Percentiles rank a stretch among this genome's conserved stretches.
Evolutionary conservation across 1,139 yeast genomes (phyloP).

Genomic region (Diutina sp.): DNA sequence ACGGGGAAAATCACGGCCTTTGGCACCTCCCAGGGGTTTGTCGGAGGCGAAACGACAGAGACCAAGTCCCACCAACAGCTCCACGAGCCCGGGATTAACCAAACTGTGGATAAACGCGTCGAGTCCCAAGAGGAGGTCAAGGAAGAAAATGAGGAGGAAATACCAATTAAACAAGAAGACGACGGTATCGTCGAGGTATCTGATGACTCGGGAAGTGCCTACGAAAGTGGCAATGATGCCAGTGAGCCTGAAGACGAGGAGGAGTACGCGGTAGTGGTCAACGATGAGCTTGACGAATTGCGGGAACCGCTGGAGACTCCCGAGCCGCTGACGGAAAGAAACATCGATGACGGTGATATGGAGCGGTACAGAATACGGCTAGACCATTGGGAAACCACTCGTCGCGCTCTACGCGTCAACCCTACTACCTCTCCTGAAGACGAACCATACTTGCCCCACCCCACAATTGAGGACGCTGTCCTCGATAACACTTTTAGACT

Average conservation of each 20-base stretch:
- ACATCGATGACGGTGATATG: conserved; percentile 1
- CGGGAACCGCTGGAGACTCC: not conserved
- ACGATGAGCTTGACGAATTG: conserved; percentile 6
- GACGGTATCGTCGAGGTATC: conserved; percentile 10
- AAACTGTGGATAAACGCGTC: not conserved
- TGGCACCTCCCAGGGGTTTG: conserved; percentile 55
- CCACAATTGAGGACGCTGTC: conserved; percentile 60
- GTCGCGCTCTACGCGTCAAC: not conserved
- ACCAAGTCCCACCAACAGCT: not conserved
- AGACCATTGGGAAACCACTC: not conserved
- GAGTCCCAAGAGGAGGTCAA: conserved; percentile 4
- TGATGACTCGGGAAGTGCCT: conserved; percentile 14
- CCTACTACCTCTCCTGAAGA: not conserved
- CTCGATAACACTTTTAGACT: conserved; percentile 56
- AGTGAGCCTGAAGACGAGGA: conserved; percentile 5
- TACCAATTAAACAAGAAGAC: conserved; percentile 3
- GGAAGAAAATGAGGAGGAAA: conserved; percentile 8
- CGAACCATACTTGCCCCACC: conserved; percentile 46
- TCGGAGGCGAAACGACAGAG: conserved; percentile 7
- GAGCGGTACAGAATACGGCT: not conserved
- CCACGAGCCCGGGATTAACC: not conserved
- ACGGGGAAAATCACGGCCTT: conserved; percentile 94
- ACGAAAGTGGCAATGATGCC: too few species aligned
- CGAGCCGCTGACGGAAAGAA: conserved; percentile 3
- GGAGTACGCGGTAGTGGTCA: conserved; percentile 6